These are phyloP conservation scores for Fraxinus angustifolia DNA, from an alignment of 305 asterid species.

Conservation along the genomic window DNA sequence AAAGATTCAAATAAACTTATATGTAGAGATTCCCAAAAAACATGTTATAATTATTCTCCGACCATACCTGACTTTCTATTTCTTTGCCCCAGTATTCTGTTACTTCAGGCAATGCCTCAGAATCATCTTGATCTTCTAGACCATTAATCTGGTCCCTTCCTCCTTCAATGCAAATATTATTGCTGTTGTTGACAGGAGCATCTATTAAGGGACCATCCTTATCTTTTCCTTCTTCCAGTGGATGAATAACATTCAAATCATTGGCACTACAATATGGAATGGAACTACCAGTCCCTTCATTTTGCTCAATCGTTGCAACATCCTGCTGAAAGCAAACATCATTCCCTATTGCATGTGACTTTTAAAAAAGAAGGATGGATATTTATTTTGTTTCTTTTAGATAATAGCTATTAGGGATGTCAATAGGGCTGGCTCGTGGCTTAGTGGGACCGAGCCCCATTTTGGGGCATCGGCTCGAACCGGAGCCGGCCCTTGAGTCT, in stretches of 20 bases:
- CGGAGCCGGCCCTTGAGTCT: no score
- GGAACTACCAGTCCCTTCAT: not conserved
- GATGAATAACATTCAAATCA: not conserved
- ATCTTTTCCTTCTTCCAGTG: not conserved
- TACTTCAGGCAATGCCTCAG: constrained; percentile 13
- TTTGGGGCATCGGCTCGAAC: no score
- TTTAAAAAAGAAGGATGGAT: not conserved
- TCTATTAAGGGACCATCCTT: not conserved
- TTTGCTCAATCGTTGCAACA: constrained; percentile 12
- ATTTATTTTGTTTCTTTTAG: not conserved
- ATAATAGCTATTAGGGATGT: not conserved
- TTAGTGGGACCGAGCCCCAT: no score
- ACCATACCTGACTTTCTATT: constrained; percentile 22
- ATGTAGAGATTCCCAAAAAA: not conserved
- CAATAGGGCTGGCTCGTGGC: no score
- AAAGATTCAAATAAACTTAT: not conserved
- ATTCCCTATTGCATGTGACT: not conserved
- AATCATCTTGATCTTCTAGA: constrained; percentile 14
- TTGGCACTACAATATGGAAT: not conserved
- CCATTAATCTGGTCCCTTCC: not conserved
- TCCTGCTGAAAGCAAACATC: constrained; percentile 26
- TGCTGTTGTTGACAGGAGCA: not conserved
- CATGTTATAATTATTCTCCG: not conserved
- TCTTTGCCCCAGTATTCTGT: constrained; percentile 16
- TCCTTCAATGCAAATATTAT: not conserved